Conservation (phyloP, 2,329 filamentous ascomycete genomes). For the Fusarium musae region DNA sequence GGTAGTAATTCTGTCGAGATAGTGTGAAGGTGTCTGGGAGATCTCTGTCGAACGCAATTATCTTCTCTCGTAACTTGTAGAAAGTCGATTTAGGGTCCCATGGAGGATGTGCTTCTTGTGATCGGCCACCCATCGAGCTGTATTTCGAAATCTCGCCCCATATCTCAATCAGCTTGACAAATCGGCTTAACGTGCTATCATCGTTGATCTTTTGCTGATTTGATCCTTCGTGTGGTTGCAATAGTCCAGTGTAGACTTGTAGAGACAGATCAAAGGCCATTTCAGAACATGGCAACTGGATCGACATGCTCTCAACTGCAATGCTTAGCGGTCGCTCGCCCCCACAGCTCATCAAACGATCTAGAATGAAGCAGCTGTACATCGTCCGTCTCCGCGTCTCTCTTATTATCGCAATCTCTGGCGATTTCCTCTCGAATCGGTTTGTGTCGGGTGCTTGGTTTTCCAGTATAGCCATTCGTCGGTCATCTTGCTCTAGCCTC, state of each 20-base stretch:
- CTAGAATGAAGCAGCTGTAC: conserved; percentile 79
- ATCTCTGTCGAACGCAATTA: conserved; percentile 52
- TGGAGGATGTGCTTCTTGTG: conserved; percentile 63
- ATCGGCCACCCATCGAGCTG: conserved; percentile 63
- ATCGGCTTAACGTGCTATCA: conserved; percentile 63
- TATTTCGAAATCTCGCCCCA: conserved; percentile 69
- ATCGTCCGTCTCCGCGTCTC: conserved; percentile 72
- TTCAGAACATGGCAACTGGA: conserved; percentile 16
- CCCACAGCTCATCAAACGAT: conserved; percentile 74
- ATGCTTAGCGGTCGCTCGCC: conserved; percentile 70
- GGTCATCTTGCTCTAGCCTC: conserved; percentile 12
- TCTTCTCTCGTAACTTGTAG: conserved; percentile 60
- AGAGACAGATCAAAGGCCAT: conserved; percentile 69
- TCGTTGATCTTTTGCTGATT: conserved; percentile 47
- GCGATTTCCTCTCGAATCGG: neutral
- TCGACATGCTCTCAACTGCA: conserved; percentile 53
- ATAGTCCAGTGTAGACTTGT: conserved; percentile 64
- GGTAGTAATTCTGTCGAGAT: conserved; percentile 51
- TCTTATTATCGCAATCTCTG: conserved; percentile 3
- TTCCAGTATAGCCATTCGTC: neutral
- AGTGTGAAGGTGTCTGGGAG: conserved; percentile 69
- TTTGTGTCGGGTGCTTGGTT: neutral
- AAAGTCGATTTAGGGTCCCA: conserved; percentile 69
- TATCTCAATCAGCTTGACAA: conserved; percentile 68
- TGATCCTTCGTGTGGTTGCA: conserved; percentile 43